Percentiles rank a stretch among this genome's conserved stretches.
phyloP scores from a whole-genome alignment of 2,329 filamentous ascomycete species.

The Trichothecium sympodiale region DNA sequence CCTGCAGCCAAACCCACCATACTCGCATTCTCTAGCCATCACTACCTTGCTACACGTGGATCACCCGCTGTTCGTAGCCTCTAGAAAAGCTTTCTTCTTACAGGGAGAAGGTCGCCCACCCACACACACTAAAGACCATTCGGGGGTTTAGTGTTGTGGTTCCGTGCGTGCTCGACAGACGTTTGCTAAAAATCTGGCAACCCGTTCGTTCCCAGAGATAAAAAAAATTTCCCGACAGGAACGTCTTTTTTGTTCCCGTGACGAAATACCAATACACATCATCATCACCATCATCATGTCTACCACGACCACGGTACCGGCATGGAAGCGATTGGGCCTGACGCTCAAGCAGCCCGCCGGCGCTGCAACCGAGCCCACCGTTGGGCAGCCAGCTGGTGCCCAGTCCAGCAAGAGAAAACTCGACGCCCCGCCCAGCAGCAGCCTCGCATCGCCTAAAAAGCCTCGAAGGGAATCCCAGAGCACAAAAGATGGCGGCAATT shows the following conservation, averaged over 20 bases:
- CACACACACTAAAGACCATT: not conserved
- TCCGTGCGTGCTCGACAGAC: too few species aligned
- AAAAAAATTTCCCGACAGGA: not conserved
- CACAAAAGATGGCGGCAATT: not conserved
- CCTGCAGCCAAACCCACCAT: not conserved
- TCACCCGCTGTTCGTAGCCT: too few species aligned
- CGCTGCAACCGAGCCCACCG: conserved; percentile 19
- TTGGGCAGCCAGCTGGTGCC: conserved; percentile 23
- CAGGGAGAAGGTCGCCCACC: not conserved
- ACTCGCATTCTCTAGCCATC: not conserved
- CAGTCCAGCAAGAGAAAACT: conserved; percentile 26
- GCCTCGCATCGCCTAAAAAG: conserved; percentile 21
- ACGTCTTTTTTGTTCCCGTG: too few species aligned
- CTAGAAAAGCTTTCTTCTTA: too few species aligned
- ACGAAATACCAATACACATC: too few species aligned
- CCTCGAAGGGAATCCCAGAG: conserved; percentile 17
- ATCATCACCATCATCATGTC: too few species aligned
- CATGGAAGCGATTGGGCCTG: conserved; percentile 53
- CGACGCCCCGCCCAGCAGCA: conserved; percentile 20
- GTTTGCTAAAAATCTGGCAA: too few species aligned
- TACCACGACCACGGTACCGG: conserved; percentile 33
- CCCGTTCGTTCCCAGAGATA: not conserved
- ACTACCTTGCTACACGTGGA: not conserved
- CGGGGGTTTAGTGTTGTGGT: not conserved
- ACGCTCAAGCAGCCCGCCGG: conserved; percentile 40